Evolutionary conservation across 495 filamentous ascomycete species (phyloP).

Genomic region (Xylaria longipes): DNA sequence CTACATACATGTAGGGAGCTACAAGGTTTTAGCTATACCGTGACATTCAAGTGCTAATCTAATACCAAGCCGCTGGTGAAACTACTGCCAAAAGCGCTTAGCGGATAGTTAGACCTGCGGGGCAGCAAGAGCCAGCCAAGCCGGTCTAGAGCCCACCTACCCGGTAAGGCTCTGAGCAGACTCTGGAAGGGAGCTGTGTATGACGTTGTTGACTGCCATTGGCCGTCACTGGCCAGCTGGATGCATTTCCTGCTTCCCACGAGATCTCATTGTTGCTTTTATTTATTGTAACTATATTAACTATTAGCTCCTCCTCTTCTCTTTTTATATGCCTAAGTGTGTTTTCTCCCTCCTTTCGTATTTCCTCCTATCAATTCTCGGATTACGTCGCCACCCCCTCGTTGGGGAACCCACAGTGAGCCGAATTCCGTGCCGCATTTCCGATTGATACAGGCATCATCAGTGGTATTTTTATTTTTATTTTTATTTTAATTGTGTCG

Average conservation of each 20-base stretch:
- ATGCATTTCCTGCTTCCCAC: slow-evolving; percentile 4
- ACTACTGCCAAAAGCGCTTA: slow-evolving; percentile 1
- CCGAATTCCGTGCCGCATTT: slow-evolving; percentile 6
- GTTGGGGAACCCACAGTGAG: neutral
- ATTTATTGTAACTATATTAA: neutral
- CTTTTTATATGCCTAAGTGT: neutral
- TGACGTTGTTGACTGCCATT: slow-evolving; percentile 20
- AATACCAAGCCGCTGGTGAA: neutral
- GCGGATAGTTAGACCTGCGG: neutral
- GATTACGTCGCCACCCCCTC: neutral
- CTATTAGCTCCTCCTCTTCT: neutral
- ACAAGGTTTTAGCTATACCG: too few species aligned
- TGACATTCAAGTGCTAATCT: too few species aligned
- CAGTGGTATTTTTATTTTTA: neutral
- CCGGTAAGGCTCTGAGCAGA: slow-evolving; percentile 8
- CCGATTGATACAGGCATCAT: neutral
- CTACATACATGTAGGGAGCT: neutral
- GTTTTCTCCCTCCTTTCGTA: neutral
- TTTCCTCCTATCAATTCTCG: neutral
- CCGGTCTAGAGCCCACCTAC: slow-evolving; percentile 2
- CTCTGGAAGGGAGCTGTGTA: slow-evolving; percentile 9
- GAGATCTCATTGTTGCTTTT: neutral
- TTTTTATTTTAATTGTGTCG: neutral
- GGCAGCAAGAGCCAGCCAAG: neutral
- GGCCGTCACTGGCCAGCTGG: slow-evolving; percentile 3